These are phyloP conservation scores for Gossypium ekmanianum DNA, from an alignment of 345 rosid genomes.

Conservation along the genomic window DNA sequence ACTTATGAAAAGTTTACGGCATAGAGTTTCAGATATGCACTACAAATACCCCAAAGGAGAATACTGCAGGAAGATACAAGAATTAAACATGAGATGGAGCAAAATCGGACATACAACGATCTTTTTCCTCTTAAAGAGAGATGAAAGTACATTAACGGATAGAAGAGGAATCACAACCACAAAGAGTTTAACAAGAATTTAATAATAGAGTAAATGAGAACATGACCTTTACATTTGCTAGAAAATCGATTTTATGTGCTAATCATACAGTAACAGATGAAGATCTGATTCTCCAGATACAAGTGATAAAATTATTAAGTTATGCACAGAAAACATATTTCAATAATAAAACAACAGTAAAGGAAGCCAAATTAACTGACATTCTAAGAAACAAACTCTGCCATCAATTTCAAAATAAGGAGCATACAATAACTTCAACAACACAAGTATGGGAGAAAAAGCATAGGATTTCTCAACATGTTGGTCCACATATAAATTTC, in stretches of 20 bases:
- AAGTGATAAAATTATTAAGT: background rate
- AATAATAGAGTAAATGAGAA: background rate
- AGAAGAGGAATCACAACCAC: background rate
- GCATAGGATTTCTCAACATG: background rate
- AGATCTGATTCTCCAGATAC: background rate
- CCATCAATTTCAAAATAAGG: background rate
- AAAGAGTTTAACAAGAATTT: background rate
- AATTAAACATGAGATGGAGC: background rate
- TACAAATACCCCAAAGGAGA: background rate
- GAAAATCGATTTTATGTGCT: background rate
- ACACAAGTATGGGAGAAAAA: background rate
- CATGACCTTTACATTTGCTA: background rate
- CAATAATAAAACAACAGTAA: background rate
- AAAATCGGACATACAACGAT: background rate
- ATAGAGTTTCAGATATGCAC: background rate
- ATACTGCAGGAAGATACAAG: background rate
- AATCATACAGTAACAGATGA: background rate
- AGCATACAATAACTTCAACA: background rate
- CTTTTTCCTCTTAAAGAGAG: background rate
- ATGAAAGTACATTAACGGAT: background rate
- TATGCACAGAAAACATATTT: background rate
- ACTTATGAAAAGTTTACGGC: background rate
- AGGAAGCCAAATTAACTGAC: background rate
- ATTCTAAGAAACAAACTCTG: background rate
- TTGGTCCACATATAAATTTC: background rate